Conservation (phyloP, 108 stramenopile species). For the Fistulifera pelliculosa region DNA sequence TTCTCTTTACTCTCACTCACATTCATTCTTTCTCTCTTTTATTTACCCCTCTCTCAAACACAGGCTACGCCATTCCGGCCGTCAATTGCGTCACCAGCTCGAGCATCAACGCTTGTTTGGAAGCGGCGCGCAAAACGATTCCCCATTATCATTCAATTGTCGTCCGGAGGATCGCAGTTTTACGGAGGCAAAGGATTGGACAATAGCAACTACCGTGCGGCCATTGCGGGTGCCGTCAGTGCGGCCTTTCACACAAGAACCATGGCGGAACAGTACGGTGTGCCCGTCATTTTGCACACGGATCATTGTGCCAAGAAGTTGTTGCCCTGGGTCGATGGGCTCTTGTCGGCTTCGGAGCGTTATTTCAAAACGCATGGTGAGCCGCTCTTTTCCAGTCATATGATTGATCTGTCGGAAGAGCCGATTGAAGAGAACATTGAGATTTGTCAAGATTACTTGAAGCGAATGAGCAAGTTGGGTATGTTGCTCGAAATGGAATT, state of each 20-base stretch:
- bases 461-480: slow-evolving; percentile 77
- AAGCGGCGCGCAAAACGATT: slow-evolving; percentile 89
- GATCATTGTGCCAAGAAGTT: slow-evolving; percentile 94
- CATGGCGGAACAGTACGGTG: slow-evolving; percentile 89
- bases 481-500: slow-evolving; percentile 96
- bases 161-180: slow-evolving; percentile 93
- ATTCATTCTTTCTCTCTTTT: no score
- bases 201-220: slow-evolving; percentile 78
- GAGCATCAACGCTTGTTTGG: slow-evolving; percentile 92
- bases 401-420: slow-evolving; percentile 96
- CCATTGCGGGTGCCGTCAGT: slow-evolving; percentile 86
- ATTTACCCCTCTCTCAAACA: no score
- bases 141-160: slow-evolving; percentile 88
- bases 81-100: slow-evolving; percentile 89
- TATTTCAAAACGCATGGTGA: slow-evolving; percentile 78
- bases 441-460: slow-evolving; percentile 92
- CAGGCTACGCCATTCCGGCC: slow-evolving; percentile 88
- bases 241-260: slow-evolving; percentile 92
- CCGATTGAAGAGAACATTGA: slow-evolving; percentile 94
- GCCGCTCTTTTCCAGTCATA: slow-evolving; percentile 95
- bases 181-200: slow-evolving; percentile 86
- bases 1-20: no score
- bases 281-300: slow-evolving; percentile 93
- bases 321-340: slow-evolving; percentile 96
- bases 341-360: slow-evolving; percentile 83